phyloP scores from a whole-genome alignment of 345 rosid genomes.

The Nasturtium officinale region DNA sequence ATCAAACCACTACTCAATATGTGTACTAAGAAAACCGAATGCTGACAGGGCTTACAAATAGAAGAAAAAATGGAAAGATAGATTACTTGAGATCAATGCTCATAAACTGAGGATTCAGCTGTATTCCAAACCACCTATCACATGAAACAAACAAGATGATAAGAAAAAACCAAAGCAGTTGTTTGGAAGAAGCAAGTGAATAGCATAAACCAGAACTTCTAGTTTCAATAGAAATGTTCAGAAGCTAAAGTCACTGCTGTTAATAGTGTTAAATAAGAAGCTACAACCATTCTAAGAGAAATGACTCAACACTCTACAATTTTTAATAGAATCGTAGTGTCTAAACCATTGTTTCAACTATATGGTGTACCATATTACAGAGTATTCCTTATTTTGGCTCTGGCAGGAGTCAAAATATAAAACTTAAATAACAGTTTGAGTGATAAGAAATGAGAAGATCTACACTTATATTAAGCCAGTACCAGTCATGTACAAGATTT shows the following conservation, averaged over 20 bases:
- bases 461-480: conserved; percentile 11
- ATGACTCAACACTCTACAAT: too few species aligned
- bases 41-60: not conserved
- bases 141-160: conserved; percentile 33
- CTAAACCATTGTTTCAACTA: not conserved
- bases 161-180: conserved; percentile 3
- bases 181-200: conserved; percentile 16
- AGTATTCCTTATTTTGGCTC: not conserved
- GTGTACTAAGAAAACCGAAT: conserved; percentile 3
- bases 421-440: not conserved
- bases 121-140: conserved; percentile 90
- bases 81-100: conserved; percentile 92
- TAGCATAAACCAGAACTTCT: conserved; percentile 13
- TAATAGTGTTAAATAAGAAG: too few species aligned
- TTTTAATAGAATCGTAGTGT: not conserved
- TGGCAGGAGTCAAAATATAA: not conserved
- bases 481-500: conserved; percentile 83
- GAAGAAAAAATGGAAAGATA: conserved; percentile 11
- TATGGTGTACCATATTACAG: not conserved
- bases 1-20: not conserved
- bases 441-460: conserved; percentile 12
- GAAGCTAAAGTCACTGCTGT: not conserved
- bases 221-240: conserved; percentile 11
- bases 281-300: too few species aligned
- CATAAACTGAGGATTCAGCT: conserved; percentile 84